Conservation (phyloP, 2,329 filamentous ascomycete genomes). For the Colletotrichum liaoningense region DNA sequence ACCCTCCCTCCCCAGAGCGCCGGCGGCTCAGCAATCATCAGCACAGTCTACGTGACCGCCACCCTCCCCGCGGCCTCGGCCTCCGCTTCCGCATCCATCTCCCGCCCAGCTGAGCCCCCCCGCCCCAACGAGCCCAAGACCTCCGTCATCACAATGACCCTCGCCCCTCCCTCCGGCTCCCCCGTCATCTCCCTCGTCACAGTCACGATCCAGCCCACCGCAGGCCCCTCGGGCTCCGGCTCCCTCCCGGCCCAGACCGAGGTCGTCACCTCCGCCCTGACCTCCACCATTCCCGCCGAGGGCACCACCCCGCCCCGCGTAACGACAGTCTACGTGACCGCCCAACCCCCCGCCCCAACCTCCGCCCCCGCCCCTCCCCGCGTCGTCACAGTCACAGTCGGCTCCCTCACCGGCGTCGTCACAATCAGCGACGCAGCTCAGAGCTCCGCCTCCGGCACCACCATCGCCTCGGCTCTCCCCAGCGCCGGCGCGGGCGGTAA, state of each 20-base stretch:
- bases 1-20: slow-evolving; percentile 24
- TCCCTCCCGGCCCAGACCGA: slow-evolving; percentile 10
- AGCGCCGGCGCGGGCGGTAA: slow-evolving; percentile 10
- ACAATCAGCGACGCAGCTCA: slow-evolving; percentile 31
- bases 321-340: slow-evolving; percentile 31
- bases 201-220: slow-evolving; percentile 30
- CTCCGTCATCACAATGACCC: slow-evolving; percentile 34
- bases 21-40: slow-evolving; percentile 5
- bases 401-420: slow-evolving; percentile 29
- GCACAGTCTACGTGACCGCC: slow-evolving; percentile 15
- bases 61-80: neutral
- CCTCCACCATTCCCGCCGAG: slow-evolving; percentile 29
- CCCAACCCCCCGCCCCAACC: slow-evolving; percentile 14
- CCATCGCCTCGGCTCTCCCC: slow-evolving; percentile 21
- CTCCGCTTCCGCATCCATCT: neutral
- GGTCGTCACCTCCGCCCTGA: slow-evolving; percentile 23
- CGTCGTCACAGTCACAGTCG: slow-evolving; percentile 35
- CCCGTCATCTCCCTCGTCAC: slow-evolving; percentile 30
- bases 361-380: slow-evolving; percentile 10
- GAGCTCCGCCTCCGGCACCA: slow-evolving; percentile 15
- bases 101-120: slow-evolving; percentile 10
- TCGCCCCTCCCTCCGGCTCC: slow-evolving; percentile 18
- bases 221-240: slow-evolving; percentile 20
- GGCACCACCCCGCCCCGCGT: slow-evolving; percentile 17
- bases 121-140: slow-evolving; percentile 29